Percentiles rank a stretch among this genome's conserved stretches.
Evolutionary conservation across 225 moss, liverwort and hornwort genomes (phyloP).

Genomic region (Pleurozium schreberi): DNA sequence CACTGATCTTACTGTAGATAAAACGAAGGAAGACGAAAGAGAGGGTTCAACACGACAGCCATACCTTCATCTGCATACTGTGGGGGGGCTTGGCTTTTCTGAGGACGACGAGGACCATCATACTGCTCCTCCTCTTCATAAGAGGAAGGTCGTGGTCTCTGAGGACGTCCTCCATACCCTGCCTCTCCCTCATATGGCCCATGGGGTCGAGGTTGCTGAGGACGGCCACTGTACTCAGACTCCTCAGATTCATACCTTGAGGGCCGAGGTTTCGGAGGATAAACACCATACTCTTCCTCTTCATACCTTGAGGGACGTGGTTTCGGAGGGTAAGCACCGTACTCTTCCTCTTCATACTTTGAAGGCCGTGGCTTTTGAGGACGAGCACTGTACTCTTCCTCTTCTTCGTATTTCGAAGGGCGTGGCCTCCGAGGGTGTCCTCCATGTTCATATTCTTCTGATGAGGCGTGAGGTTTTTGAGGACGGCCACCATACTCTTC

Average conservation of each 20-base stretch:
- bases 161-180: not conserved
- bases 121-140: constrained; percentile 13
- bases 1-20: not conserved
- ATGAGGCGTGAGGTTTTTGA: not conserved
- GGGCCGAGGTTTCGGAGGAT: not conserved
- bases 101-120: constrained; percentile 16
- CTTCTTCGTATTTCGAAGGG: constrained; percentile 2
- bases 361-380: not conserved
- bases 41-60: not conserved
- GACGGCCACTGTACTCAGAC: constrained; percentile 1
- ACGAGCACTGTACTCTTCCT: not conserved
- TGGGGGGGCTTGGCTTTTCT: not conserved
- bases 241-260: constrained; percentile 4
- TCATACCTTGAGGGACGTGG: too few species aligned
- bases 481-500: constrained; percentile 1
- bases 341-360: too few species aligned
- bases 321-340: too few species aligned
- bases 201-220: not conserved
- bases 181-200: not conserved
- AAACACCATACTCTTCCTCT: not conserved
- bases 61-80: constrained; percentile 9
- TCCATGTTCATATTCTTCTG: not conserved
- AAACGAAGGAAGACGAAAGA: not conserved
- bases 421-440: constrained; percentile 1
- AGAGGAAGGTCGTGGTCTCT: constrained; percentile 1